A percentile compares a stretch with the other conserved stretches of the same genome.
These are phyloP conservation scores for Leccinum subgranulosum DNA, from an alignment of 768 basidiomycete genomes.

Conservation along the genomic window DNA sequence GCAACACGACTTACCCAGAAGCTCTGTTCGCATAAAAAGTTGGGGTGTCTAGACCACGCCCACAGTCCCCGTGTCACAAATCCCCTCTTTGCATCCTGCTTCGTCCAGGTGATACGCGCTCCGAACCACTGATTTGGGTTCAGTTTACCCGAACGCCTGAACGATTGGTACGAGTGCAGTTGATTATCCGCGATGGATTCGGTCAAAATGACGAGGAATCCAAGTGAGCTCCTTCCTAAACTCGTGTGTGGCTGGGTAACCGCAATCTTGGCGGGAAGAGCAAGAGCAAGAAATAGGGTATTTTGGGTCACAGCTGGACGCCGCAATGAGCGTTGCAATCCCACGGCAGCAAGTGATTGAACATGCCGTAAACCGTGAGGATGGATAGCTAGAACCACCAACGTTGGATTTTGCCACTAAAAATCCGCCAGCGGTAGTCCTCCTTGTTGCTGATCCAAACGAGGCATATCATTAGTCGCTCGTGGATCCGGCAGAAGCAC, in stretches of 20 bases:
- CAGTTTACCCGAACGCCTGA: slow-evolving; percentile 53
- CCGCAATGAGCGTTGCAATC: not conserved
- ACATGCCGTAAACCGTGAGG: slow-evolving; percentile 56
- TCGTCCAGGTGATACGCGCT: slow-evolving; percentile 62
- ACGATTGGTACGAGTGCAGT: slow-evolving; percentile 80
- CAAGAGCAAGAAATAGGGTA: slow-evolving; percentile 70
- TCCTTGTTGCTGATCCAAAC: slow-evolving; percentile 59
- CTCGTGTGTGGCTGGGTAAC: slow-evolving; percentile 49
- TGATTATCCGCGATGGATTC: slow-evolving; percentile 92
- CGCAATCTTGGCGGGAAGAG: slow-evolving; percentile 57
- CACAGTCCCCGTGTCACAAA: slow-evolving; percentile 85
- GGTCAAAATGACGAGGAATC: slow-evolving; percentile 54
- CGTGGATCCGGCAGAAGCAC: slow-evolving; percentile 18
- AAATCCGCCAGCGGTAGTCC: slow-evolving; percentile 88
- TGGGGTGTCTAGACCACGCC: slow-evolving; percentile 88
- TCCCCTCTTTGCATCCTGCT: slow-evolving; percentile 69
- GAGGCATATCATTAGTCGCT: not conserved
- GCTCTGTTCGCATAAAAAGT: slow-evolving; percentile 85
- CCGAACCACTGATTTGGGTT: slow-evolving; percentile 55
- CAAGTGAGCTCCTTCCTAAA: slow-evolving; percentile 49
- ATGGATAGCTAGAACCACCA: slow-evolving; percentile 61
- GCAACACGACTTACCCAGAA: slow-evolving; percentile 63
- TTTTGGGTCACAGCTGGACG: slow-evolving; percentile 69
- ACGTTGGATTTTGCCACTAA: slow-evolving; percentile 56
- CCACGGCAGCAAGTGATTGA: not conserved